Conservation (phyloP, 73 alveolate genomes). For the Paramecium bursaria region DNA sequence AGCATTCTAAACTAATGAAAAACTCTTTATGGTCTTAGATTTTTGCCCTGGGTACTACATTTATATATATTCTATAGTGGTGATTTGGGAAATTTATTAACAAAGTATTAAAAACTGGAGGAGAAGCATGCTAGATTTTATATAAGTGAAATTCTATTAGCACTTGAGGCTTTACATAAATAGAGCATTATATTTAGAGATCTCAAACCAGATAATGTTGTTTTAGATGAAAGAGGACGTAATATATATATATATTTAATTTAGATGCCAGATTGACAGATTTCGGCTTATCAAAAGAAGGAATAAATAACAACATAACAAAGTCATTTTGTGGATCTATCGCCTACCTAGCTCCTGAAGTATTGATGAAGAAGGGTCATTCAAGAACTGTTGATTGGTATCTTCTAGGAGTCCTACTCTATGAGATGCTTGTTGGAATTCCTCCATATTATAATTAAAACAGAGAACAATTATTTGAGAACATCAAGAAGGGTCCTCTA, state of each 20-base stretch:
- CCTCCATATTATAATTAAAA: slow-evolving; percentile 96
- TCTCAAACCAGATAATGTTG: slow-evolving; percentile 97
- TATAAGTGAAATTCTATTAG: slow-evolving; percentile 90
- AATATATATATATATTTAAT: too few species aligned
- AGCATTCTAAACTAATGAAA: slow-evolving; percentile 80
- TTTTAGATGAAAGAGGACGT: slow-evolving; percentile 93
- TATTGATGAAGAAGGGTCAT: slow-evolving; percentile 86
- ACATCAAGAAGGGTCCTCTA: slow-evolving; percentile 77
- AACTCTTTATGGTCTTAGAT: slow-evolving; percentile 87
- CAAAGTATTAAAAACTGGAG: slow-evolving; percentile 72
- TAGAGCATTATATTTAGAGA: slow-evolving; percentile 95
- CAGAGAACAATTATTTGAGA: slow-evolving; percentile 84
- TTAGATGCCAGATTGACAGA: slow-evolving; percentile 96
- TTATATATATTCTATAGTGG: slow-evolving; percentile 56
- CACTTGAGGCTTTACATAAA: slow-evolving; percentile 93
- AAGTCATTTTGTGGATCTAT: slow-evolving; percentile 94
- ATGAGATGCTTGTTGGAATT: slow-evolving; percentile 96
- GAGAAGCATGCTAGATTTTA: slow-evolving; percentile 91
- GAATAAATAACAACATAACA: slow-evolving; percentile 88
- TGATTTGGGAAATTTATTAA: slow-evolving; percentile 75
- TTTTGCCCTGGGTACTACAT: slow-evolving; percentile 78
- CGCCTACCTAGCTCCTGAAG: slow-evolving; percentile 94
- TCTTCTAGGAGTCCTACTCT: slow-evolving; percentile 91
- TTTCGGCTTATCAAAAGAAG: slow-evolving; percentile 98
- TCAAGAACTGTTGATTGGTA: slow-evolving; percentile 95